Conservation (phyloP, 108 stramenopile species). For the Schizochytrium sp. region DNA sequence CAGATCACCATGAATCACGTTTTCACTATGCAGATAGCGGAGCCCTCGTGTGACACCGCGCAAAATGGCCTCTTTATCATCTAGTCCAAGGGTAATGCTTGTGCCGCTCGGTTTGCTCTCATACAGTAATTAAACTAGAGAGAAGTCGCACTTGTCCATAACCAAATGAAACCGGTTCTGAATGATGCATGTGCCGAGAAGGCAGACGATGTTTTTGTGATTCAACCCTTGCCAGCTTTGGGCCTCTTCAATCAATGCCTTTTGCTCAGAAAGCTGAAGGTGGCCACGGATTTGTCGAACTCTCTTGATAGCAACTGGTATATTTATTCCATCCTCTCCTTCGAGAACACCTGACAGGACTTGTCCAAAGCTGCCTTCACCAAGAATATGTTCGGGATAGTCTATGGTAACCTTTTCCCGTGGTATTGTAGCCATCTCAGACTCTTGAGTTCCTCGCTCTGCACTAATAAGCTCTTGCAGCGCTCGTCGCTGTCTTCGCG, state of each 20-base stretch:
- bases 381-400: no score
- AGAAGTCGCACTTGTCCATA: conserved; percentile 51
- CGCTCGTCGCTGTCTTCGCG: no score
- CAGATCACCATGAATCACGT: no score
- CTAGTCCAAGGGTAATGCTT: neutral
- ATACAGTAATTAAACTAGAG: neutral
- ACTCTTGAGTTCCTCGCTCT: no score
- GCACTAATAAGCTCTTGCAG: no score
- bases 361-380: no score
- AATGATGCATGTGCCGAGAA: conserved; percentile 13
- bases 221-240: neutral
- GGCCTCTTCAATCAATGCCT: neutral
- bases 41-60: no score
- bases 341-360: no score
- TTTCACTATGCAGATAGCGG: no score
- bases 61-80: neutral
- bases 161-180: neutral
- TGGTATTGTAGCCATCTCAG: no score
- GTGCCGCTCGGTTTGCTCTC: neutral
- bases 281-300: neutral
- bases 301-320: neutral
- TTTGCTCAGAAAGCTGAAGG: neutral
- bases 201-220: conserved; percentile 25
- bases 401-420: no score
- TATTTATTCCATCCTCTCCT: no score